Evolutionary conservation across 2,329 filamentous ascomycete species (phyloP), one percentile per base, ranked within the genome.

Genomic region (Phialophora tarda): DNA sequence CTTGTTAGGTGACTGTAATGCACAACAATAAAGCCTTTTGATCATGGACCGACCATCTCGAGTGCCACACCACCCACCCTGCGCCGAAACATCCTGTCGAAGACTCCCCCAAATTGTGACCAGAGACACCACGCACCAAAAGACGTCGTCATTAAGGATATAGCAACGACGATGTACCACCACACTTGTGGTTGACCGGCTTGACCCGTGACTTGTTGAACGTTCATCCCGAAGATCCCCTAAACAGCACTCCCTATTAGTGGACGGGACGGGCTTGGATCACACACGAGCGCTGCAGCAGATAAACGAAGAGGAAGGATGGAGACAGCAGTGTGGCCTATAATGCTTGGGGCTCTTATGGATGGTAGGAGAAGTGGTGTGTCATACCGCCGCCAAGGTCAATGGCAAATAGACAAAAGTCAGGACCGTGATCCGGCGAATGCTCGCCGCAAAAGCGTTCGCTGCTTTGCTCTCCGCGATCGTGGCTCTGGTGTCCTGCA

Each of bases 401-500:
- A 50, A 26, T 50, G 47, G 47, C 47, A 50, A 12, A 50, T 50
- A 50, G 12, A 50, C 21, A 50, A 50, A 50, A 7, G 47, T 50
- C 47, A 50, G 21, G 47, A 50, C 47, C 47, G 47, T 50, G 47
- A 50, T 50, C 21, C 47, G 47, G 10, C 47, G 47, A 23, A 50
- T 50, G 47, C 47, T 50, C 8, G 47, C 47, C 21, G 47, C 47
- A n/a, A 50, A 50, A 10, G 47, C 47, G 12, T 50, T 50, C 23
- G 47, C 47, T 21, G 47, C 47, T 50, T 26, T 50, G 47, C 47
- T 50, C 23, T 50, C 47, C 21, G 47, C 47, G 21, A 50, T 50
- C 21, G 47, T 50, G n/a, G 47, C 47, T 50, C 47, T 50, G 47
- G 47, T 50, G 47, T 50, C 47, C 47, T 50, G 47, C 47, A 50